phyloP scores from a whole-genome alignment of 2,329 filamentous ascomycete species.

The Trichothecium roseum region DNA sequence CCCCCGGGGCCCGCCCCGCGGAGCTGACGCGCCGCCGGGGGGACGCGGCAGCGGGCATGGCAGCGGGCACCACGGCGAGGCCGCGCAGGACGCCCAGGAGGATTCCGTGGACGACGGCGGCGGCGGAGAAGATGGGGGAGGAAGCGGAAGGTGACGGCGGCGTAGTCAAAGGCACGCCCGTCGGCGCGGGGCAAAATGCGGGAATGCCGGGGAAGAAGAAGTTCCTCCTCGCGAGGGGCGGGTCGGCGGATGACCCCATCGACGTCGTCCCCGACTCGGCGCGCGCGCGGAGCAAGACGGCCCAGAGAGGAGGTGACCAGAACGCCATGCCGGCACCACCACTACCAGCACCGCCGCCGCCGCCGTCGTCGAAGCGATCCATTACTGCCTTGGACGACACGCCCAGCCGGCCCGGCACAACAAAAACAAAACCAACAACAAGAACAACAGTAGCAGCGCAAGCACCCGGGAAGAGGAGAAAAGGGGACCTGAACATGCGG shows the following conservation, averaged over 20 bases:
- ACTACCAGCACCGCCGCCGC: too few species aligned
- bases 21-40: too few species aligned
- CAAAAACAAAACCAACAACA: constrained; percentile 19
- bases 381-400: constrained; percentile 8
- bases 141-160: background rate
- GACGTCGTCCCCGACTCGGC: constrained; percentile 18
- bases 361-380: constrained; percentile 5
- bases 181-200: constrained; percentile 10
- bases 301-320: too few species aligned
- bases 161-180: constrained; percentile 20
- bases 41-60: background rate
- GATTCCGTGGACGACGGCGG: constrained; percentile 6
- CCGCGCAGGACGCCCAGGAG: constrained; percentile 5
- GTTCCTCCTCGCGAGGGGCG: constrained; percentile 8
- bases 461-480: constrained; percentile 43
- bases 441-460: too few species aligned
- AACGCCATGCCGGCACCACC: too few species aligned
- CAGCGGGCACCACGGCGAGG: background rate
- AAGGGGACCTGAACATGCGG: constrained; percentile 29
- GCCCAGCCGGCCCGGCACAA: constrained; percentile 11
- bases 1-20: too few species aligned
- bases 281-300: constrained; percentile 7
- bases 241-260: constrained; percentile 10
- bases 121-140: background rate
- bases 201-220: constrained; percentile 9